These are phyloP conservation scores for Phellopilus nigrolimitatus DNA, from an alignment of 1,284 basidiomycete genomes.

Conservation along the genomic window DNA sequence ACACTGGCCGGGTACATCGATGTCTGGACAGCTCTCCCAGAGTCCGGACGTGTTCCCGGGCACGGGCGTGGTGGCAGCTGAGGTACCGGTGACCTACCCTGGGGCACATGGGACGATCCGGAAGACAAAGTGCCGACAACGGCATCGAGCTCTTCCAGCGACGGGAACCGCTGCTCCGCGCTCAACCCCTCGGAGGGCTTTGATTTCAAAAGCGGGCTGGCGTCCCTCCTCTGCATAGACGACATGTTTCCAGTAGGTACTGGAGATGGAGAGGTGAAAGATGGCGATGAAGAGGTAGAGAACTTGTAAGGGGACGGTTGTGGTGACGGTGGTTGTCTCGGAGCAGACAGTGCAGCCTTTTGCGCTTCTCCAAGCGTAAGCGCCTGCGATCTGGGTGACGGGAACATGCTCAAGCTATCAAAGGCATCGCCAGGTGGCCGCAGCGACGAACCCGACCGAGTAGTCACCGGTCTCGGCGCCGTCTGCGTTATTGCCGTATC, in stretches of 20 bases:
- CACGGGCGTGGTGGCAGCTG: constrained; percentile 15
- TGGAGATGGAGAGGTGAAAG: constrained; percentile 33
- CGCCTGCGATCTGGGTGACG: constrained; percentile 39
- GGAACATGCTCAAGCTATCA: constrained; percentile 59
- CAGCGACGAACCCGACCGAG: constrained; percentile 17
- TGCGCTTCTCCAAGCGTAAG: constrained; percentile 74
- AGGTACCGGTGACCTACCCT: constrained; percentile 13
- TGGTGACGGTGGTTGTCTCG: constrained; percentile 27
- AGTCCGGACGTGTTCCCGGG: constrained; percentile 4
- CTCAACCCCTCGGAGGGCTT: constrained; percentile 38
- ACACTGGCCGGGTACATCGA: constrained; percentile 16
- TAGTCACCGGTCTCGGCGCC: constrained; percentile 2
- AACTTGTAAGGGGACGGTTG: constrained; percentile 26
- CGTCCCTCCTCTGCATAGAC: constrained; percentile 8
- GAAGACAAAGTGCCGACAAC: constrained; percentile 29
- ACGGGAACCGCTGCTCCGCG: constrained; percentile 68
- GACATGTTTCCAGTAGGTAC: background rate
- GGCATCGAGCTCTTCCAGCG: constrained; percentile 71
- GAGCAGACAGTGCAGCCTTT: constrained; percentile 32
- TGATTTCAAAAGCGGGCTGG: constrained; percentile 11
- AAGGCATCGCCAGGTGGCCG: constrained; percentile 61
- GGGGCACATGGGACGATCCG: constrained; percentile 19
- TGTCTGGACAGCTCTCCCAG: background rate
- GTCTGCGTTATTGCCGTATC: constrained; percentile 33
- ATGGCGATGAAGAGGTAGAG: constrained; percentile 32